These are phyloP conservation scores for Gossypium arboreum DNA, from an alignment of 345 rosid genomes.

Conservation along the genomic window DNA sequence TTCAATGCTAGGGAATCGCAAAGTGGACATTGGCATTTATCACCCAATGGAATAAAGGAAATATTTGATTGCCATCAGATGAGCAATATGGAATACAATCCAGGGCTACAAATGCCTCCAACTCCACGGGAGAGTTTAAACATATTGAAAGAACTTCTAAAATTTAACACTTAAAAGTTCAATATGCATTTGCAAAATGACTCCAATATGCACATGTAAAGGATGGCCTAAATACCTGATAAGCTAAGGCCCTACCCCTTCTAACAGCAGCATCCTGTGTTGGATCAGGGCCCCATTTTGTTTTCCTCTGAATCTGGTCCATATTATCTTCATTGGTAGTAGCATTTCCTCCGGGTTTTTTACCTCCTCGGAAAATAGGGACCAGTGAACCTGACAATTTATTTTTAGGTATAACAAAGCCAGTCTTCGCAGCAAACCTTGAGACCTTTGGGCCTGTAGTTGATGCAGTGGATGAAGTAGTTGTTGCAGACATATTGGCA, in stretches of 20 bases:
- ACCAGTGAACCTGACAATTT: conserved; percentile 81
- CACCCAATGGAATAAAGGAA: conserved; percentile 39
- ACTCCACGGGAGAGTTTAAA: conserved; percentile 15
- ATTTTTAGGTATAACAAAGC: conserved; percentile 91
- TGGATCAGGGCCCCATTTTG: conserved; percentile 84
- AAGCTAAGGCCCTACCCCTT: conserved; percentile 64
- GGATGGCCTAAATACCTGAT: conserved; percentile 58
- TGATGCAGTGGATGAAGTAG: conserved; percentile 31
- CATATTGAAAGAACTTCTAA: conserved; percentile 7
- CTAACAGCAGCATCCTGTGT: conserved; percentile 58
- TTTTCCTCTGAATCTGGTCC: conserved; percentile 58
- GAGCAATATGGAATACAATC: conserved; percentile 33
- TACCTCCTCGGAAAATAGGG: conserved; percentile 58
- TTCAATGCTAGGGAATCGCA: conserved; percentile 56
- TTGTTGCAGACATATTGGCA: conserved; percentile 38
- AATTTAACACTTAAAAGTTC: conserved; percentile 8
- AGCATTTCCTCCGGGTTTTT: conserved; percentile 37
- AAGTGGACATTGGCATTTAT: conserved; percentile 39
- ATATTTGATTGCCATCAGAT: conserved; percentile 33
- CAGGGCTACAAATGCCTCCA: conserved; percentile 34
- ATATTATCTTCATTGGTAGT: conserved; percentile 33
- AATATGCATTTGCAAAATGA: neutral
- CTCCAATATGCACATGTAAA: neutral
- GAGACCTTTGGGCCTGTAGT: conserved; percentile 53
- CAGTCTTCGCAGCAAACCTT: conserved; percentile 68